Conservation (phyloP, 2,329 filamentous ascomycete genomes). For the Acrocalymma vagum region DNA sequence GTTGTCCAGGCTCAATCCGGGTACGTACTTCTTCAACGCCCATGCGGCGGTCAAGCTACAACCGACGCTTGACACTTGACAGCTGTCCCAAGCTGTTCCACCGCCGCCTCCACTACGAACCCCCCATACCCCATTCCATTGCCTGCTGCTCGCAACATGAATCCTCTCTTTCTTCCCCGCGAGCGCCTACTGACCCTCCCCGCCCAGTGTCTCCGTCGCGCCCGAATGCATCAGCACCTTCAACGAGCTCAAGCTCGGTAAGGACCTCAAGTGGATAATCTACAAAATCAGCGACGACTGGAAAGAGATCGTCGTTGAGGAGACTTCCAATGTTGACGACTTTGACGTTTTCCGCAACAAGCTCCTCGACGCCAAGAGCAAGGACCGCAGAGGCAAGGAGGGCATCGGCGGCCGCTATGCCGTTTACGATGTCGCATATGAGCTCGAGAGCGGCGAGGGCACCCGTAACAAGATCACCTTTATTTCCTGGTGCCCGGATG, state of each 20-base stretch:
- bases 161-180: not conserved
- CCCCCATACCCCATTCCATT: conserved; percentile 12
- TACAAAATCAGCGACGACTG: conserved; percentile 86
- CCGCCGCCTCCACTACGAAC: conserved; percentile 10
- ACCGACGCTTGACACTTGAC: conserved; percentile 16
- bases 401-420: conserved; percentile 78
- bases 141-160: too few species aligned
- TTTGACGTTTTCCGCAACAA: conserved; percentile 79
- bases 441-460: conserved; percentile 75
- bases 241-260: conserved; percentile 85
- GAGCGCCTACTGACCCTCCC: conserved; percentile 21
- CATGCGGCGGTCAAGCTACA: conserved; percentile 23
- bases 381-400: conserved; percentile 69
- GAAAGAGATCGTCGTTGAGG: conserved; percentile 83
- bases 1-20: conserved; percentile 51
- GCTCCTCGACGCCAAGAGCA: conserved; percentile 76
- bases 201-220: conserved; percentile 72
- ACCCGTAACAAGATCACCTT: conserved; percentile 64
- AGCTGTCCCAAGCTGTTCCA: conserved; percentile 21
- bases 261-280: conserved; percentile 83
- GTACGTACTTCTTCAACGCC: conserved; percentile 46
- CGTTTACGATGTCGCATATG: conserved; percentile 86
- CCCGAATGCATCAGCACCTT: conserved; percentile 74
- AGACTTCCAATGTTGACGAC: conserved; percentile 71
- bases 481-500: conserved; percentile 58